Percentiles rank a stretch among this genome's conserved stretches.
phyloP scores from a whole-genome alignment of 2,329 filamentous ascomycete species.

The Nothophaeocryptopus gaeumannii region DNA sequence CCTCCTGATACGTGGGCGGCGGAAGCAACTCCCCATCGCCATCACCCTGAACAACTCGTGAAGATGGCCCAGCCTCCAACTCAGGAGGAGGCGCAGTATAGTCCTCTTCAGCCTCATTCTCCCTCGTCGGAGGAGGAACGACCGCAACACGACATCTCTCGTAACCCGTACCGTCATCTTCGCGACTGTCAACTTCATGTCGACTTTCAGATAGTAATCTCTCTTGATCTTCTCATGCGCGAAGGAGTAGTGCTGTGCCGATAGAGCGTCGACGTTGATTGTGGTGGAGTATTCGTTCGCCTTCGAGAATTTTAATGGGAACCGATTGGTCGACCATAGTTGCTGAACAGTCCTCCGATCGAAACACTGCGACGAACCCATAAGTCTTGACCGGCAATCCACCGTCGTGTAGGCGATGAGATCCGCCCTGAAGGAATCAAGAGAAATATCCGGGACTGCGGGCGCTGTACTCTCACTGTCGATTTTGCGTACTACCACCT shows the following conservation, averaged over 20 bases:
- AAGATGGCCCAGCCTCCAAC: too few species aligned
- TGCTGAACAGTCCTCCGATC: conserved; percentile 14
- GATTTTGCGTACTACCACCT: conserved; percentile 14
- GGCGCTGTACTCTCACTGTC: conserved; percentile 13
- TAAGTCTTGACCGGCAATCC: conserved; percentile 12
- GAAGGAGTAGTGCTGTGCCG: conserved; percentile 14
- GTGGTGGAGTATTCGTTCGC: conserved; percentile 11
- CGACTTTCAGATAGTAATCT: conserved; percentile 15
- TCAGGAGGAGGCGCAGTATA: too few species aligned
- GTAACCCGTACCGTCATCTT: conserved; percentile 14
- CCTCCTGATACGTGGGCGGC: too few species aligned
- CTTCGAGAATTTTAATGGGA: conserved; percentile 16
- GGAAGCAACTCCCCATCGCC: too few species aligned
- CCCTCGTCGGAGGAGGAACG: conserved; percentile 10
- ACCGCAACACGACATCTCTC: conserved; percentile 13
- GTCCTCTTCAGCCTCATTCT: too few species aligned
- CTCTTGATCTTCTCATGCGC: conserved; percentile 17
- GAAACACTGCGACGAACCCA: conserved; percentile 12
- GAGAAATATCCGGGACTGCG: conserved; percentile 11
- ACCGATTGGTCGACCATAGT: conserved; percentile 5
- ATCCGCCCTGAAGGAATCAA: conserved; percentile 17
- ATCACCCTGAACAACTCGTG: too few species aligned
- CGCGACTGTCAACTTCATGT: conserved; percentile 17
- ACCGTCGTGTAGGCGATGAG: conserved; percentile 15
- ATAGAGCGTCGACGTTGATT: conserved; percentile 8